A percentile compares a stretch with the other conserved stretches of the same genome.
These are phyloP conservation scores for Tilletia horrida DNA, from an alignment of 1,284 basidiomycete species.

Conservation along the genomic window DNA sequence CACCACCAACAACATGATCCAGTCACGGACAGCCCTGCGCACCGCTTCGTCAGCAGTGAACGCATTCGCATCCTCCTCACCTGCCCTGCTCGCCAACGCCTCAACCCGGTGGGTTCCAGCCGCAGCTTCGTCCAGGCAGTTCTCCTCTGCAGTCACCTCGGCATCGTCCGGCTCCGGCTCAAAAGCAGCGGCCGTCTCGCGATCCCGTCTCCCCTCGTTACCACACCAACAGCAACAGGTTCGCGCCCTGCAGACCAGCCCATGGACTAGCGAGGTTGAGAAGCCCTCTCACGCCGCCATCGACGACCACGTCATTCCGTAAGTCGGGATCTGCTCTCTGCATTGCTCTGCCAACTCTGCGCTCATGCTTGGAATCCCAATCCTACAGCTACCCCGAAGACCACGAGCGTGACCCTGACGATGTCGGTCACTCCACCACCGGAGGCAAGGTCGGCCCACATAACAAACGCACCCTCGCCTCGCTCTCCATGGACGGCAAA, in stretches of 20 bases:
- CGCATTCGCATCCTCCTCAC: too few relatives aligned
- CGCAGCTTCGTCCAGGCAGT: too few relatives aligned
- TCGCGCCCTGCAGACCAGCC: constrained; percentile 4
- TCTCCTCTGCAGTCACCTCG: not conserved
- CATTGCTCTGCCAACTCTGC: not conserved
- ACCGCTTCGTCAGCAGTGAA: too few relatives aligned
- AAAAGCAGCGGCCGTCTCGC: not conserved
- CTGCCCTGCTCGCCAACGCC: too few relatives aligned
- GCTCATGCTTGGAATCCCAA: not conserved
- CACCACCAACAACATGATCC: not conserved
- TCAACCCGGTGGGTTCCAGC: too few relatives aligned
- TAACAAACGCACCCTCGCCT: constrained; percentile 41
- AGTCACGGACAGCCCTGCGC: not conserved
- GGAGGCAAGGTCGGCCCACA: constrained; percentile 39
- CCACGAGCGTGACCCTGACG: constrained; percentile 30
- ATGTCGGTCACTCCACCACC: constrained; percentile 44
- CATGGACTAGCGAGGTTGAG: constrained; percentile 17
- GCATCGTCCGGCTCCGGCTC: not conserved
- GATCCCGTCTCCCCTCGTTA: not conserved
- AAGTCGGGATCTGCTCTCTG: not conserved
- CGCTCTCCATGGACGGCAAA: constrained; percentile 58
- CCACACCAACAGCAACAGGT: not conserved
- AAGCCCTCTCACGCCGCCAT: constrained; percentile 20
- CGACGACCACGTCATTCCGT: constrained; percentile 20
- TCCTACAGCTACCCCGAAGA: constrained; percentile 24